Evolutionary conservation across 495 filamentous ascomycete species (phyloP), one percentile per base, ranked within the genome.

Genomic region (Tuber brumale): DNA sequence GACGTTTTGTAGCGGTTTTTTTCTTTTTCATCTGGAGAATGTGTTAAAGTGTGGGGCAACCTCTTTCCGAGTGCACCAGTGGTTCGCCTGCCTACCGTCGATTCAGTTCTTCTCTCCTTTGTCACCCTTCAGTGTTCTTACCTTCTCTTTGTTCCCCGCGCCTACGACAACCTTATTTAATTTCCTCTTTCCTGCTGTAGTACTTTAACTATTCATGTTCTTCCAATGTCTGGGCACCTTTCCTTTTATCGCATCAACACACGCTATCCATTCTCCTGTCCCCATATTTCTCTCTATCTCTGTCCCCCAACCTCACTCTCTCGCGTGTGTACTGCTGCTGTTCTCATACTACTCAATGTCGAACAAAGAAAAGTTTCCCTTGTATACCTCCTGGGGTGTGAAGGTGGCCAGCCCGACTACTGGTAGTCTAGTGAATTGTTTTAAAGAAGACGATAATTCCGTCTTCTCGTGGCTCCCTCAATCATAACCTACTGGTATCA

Each of bases 191-290:
- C 76, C 75, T 83, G 51, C 76, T 77, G 72, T 84, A 74, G 79
- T 75, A 79, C 77, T 71, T 82, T 76, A 72, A 76, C 43, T 80
- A 57, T 69, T 70, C 76, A 35, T 66, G 57, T 66, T 66, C 57
- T 35, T 81, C 51, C 75, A 73, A 76, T 51, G 79, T 72, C 71
- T 39, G 74, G 57, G 72, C 70, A 69, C 71, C 78, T 74, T 66
- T 31, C 76, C 76, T 83, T 76, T 77, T 83, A 81, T 84, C 85
- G 81, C 83, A 83, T 27, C 57, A 66, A 18, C 4, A 31, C 84
- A 84, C 83, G 84, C 84, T 84, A 84, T 85, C 84, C 84, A 83
- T 82, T 84, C 85, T 83, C 82, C 84, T 83, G 80, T 83, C 83
- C 83, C 74, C 79, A 77, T 81, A 76, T 76, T 82, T 77, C 83